Evolutionary conservation across 1,284 basidiomycete genomes (phyloP).

Genomic region (Melampsora allii-populina): DNA sequence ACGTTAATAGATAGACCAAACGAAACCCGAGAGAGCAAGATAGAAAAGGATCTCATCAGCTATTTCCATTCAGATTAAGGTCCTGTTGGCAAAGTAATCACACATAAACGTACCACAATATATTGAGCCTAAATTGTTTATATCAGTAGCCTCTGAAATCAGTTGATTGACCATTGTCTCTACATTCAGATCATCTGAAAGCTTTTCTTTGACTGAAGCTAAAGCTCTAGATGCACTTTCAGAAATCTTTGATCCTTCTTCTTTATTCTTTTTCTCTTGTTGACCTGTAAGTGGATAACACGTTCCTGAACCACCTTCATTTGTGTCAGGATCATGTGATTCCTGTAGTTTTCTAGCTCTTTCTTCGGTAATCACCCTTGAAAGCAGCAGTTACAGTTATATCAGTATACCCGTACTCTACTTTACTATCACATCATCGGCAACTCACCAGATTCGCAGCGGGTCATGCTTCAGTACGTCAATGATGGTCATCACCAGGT

Average conservation of each 20-base stretch:
- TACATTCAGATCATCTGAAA: constrained; percentile 78
- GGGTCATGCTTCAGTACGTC: constrained; percentile 98
- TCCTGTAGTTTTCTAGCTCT: constrained; percentile 43
- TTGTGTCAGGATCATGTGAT: constrained; percentile 22
- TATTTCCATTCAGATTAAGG: not conserved
- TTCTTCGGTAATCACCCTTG: constrained; percentile 47
- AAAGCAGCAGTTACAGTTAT: constrained; percentile 45
- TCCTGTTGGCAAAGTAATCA: not conserved
- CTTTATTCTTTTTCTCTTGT: constrained; percentile 36
- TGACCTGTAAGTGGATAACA: constrained; percentile 4
- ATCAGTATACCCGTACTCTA: constrained; percentile 25
- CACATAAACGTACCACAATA: constrained; percentile 55
- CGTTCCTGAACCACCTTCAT: constrained; percentile 25
- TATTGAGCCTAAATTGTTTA: constrained; percentile 70
- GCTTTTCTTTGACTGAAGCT: constrained; percentile 70
- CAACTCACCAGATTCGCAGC: constrained; percentile 75
- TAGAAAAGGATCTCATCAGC: not conserved
- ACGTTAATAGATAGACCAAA: not conserved
- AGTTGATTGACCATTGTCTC: constrained; percentile 92
- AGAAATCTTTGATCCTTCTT: constrained; percentile 51
- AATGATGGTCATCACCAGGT: constrained; percentile 86
- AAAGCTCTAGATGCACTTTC: constrained; percentile 89
- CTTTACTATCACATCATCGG: constrained; percentile 31
- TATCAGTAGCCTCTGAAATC: constrained; percentile 80
- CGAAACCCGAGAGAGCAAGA: not conserved